Evolutionary conservation across 1,284 basidiomycete species (phyloP), one percentile per base, ranked within the genome.

Genomic region (Athelia sp.): DNA sequence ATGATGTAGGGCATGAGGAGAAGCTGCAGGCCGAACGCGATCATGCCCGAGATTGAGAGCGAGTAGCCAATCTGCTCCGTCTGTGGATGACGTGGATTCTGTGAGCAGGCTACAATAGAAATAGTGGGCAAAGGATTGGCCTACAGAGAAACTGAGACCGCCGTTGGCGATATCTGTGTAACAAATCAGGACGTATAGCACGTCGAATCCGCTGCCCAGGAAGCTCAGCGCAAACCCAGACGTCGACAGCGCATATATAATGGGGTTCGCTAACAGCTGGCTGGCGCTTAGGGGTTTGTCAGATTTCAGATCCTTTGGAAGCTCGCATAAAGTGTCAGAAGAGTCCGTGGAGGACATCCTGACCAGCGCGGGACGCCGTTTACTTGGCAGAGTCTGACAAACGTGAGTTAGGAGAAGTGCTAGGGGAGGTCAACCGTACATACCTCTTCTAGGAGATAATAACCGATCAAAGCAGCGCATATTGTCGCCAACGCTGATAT

Each of bases 181-280:
- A 54, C 79, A 83, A 57, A 82, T 84, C 32, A 87, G 68, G 17
- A 84, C 81, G 58, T 86, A 87, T 2, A 83, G 72, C 13, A 82
- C 79, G 48, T 84, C 82, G 53, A 84, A 87, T 0, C 76, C 75
- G 1, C 79, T 79, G 4, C 69, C 72, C 50, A 80, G 68, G 62
- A 84, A 83, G 44, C 72, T 72, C 17, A 86, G 64, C 1, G 74
- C 71, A 52, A 74, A 77, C 2, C 80, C 80, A 31, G 82, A 84
- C 19, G 71, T 52, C 52, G 76, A 73, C 31, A 85, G 58, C 6
- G 76, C 73, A 22, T 73, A 69, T 44, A 85, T 74, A 50, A 77
- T 66, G 2, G 81, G 78, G 23, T 77, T 69, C 3, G 72, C 65
- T 19, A 82, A 57, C 17, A 83, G 58, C 19, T 68, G 53, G 38